These are phyloP conservation scores for Fusarium sp. DNA, from an alignment of 2,329 filamentous ascomycete species.

Conservation along the genomic window DNA sequence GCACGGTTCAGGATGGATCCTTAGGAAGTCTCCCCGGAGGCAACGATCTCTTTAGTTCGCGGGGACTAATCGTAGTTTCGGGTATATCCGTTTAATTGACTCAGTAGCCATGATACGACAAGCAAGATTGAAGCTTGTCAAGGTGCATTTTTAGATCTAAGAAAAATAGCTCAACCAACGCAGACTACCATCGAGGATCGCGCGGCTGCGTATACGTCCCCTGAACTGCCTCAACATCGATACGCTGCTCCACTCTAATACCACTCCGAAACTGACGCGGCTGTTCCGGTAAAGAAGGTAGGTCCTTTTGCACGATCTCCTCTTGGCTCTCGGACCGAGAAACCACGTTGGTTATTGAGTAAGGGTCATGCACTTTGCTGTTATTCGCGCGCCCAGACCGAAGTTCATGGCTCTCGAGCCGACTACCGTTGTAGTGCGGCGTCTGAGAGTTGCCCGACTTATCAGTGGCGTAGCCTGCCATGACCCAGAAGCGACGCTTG, in stretches of 20 bases:
- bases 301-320: slow-evolving; percentile 1
- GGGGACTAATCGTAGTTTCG: background rate
- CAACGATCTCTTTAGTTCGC: background rate
- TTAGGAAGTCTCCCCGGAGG: background rate
- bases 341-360: slow-evolving; percentile 1
- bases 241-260: slow-evolving; percentile 3
- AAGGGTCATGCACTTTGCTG: background rate
- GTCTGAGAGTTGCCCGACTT: background rate
- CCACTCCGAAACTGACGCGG: background rate
- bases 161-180: background rate
- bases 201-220: background rate
- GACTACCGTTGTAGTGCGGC: background rate
- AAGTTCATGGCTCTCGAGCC: slow-evolving; percentile 7
- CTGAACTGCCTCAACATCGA: slow-evolving; percentile 8
- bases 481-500: slow-evolving; percentile 40
- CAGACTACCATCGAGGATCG: background rate
- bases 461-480: background rate
- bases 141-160: background rate
- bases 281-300: background rate
- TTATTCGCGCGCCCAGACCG: background rate
- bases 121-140: rapidly evolving
- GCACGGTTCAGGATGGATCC: background rate
- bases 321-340: slow-evolving; percentile 20
- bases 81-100: background rate
- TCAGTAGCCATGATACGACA: background rate